A percentile compares a stretch with the other conserved stretches of the same genome.
Evolutionary conservation across 2,329 filamentous ascomycete genomes (phyloP).

Genomic region (Xylaria sp.): DNA sequence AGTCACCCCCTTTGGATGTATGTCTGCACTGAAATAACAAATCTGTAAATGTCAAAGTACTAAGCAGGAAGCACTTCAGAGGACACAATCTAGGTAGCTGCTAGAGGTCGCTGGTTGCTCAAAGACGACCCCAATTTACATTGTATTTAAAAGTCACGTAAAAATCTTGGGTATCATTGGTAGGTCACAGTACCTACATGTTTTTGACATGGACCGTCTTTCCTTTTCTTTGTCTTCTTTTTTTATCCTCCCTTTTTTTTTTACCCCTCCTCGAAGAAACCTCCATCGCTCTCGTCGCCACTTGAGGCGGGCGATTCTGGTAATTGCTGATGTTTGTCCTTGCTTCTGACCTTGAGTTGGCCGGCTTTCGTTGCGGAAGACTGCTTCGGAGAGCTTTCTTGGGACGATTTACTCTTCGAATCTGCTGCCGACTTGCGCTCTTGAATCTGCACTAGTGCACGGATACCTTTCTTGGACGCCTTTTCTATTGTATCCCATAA

Average conservation of each 20-base stretch:
- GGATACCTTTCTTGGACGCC: conserved; percentile 58
- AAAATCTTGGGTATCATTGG: conserved; percentile 41
- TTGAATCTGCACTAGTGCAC: conserved; percentile 44
- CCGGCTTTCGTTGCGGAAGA: conserved; percentile 26
- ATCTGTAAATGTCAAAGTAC: no score
- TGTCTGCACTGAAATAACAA: no score
- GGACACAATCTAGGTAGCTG: no score
- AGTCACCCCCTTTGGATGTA: no score
- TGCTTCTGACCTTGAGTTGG: conserved; percentile 36
- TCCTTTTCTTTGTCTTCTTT: background rate
- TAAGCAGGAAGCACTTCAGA: no score
- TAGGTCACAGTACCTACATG: conserved; percentile 17
- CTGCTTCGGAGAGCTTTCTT: conserved; percentile 32
- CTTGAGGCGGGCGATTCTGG: conserved; percentile 47
- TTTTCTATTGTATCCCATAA: conserved; percentile 76
- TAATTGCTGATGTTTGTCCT: conserved; percentile 52
- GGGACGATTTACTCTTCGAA: conserved; percentile 25
- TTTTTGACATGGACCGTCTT: background rate
- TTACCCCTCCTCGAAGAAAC: conserved; percentile 64
- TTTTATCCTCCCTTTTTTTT: background rate
- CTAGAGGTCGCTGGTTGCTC: no score
- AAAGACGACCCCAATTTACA: background rate
- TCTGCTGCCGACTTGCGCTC: conserved; percentile 44
- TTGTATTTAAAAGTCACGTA: background rate
- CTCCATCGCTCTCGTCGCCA: conserved; percentile 62